These are phyloP conservation scores for Cucurbita maxima DNA, from an alignment of 306 rosid species.

Conservation along the genomic window DNA sequence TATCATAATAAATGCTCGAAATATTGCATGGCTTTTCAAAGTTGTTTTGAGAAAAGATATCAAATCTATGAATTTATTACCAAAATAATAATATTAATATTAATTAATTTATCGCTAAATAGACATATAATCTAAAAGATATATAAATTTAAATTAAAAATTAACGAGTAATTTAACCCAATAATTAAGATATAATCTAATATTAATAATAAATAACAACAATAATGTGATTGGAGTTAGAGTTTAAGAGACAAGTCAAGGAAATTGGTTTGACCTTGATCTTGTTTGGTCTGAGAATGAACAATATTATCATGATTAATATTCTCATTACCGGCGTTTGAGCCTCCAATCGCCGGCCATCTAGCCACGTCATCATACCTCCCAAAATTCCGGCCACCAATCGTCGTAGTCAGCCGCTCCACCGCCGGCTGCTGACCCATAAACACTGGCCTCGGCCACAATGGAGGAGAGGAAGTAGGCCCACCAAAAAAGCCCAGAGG, in stretches of 20 bases:
- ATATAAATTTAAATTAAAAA: too few relatives aligned
- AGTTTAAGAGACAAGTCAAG: constrained; percentile 1
- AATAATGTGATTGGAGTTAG: background rate
- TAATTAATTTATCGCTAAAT: too few relatives aligned
- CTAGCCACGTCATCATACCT: background rate
- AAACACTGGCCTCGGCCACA: background rate
- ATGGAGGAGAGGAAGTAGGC: background rate
- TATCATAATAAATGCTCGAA: background rate
- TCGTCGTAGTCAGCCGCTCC: background rate
- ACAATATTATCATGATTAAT: background rate
- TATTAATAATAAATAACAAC: background rate
- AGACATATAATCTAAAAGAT: too few relatives aligned
- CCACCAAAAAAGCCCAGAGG: background rate
- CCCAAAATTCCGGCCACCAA: background rate
- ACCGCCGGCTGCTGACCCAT: background rate
- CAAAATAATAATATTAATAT: too few relatives aligned
- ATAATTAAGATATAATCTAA: background rate
- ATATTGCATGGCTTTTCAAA: background rate
- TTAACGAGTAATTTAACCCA: background rate
- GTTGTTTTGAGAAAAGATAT: background rate
- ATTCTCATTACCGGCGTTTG: background rate
- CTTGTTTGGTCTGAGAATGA: background rate
- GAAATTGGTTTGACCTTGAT: background rate
- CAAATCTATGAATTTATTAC: background rate
- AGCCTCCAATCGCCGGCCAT: background rate